phyloP scores from a whole-genome alignment of 75 land plant species.

The Cupressus sempervirens region DNA sequence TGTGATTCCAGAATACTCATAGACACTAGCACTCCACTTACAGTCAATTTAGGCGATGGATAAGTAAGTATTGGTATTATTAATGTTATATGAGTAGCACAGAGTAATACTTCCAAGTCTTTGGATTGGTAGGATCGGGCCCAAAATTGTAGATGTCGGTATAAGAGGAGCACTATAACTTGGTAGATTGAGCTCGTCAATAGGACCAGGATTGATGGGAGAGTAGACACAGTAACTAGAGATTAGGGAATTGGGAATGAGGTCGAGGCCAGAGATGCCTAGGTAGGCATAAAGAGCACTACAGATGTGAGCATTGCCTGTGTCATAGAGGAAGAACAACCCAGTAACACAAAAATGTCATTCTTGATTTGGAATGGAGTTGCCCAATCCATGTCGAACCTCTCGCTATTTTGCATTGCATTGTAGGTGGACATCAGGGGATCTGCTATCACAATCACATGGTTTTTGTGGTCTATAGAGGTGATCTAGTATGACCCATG shows the following conservation, averaged over 20 bases:
- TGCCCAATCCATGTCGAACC: conserved; percentile 32
- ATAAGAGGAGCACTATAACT: conserved; percentile 26
- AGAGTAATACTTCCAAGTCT: conserved; percentile 32
- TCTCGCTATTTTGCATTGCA: conserved; percentile 19
- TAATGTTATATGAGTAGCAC: conserved; percentile 11
- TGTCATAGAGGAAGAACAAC: conserved; percentile 26
- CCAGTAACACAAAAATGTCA: conserved; percentile 20
- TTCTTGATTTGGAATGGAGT: conserved; percentile 28
- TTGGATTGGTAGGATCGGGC: conserved; percentile 21
- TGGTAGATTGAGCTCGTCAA: conserved; percentile 29
- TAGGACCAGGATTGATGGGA: conserved; percentile 22
- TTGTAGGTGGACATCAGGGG: conserved; percentile 52
- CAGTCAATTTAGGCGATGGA: conserved; percentile 21
- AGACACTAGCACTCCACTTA: conserved; percentile 36
- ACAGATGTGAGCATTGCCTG: conserved; percentile 29
- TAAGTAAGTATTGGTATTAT: conserved; percentile 11
- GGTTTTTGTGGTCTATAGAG: conserved; percentile 28
- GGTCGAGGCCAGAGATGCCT: conserved; percentile 21
- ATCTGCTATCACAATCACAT: conserved; percentile 22
- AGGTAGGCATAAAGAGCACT: conserved; percentile 29
- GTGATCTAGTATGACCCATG: conserved; percentile 40
- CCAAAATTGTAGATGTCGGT: conserved; percentile 24
- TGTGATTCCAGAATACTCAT: conserved; percentile 25
- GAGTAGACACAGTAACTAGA: conserved; percentile 43
- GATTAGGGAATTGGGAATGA: conserved; percentile 10